phyloP scores from a whole-genome alignment of 768 basidiomycete genomes.

The Collybiopsis luxurians region DNA sequence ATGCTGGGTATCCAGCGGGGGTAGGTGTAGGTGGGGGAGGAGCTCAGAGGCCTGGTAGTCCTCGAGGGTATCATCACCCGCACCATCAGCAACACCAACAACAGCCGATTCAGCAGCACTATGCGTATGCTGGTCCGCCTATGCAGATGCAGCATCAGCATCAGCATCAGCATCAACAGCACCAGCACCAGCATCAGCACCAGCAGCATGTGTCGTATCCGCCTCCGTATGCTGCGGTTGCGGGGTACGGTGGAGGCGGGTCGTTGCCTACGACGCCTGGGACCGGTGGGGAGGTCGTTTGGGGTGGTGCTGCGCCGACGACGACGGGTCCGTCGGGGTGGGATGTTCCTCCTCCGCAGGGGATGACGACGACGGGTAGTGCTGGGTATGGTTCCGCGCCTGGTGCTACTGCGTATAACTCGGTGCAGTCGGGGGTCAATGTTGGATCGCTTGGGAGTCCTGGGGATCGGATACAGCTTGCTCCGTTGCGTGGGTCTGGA shows the following conservation, averaged over 20 bases:
- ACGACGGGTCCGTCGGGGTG: background rate
- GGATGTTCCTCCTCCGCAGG: background rate
- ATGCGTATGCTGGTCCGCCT: background rate
- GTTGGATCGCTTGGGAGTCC: constrained; percentile 6
- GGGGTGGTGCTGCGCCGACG: background rate
- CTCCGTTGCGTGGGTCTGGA: constrained; percentile 22
- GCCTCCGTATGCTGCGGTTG: background rate
- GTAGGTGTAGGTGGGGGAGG: too few relatives aligned
- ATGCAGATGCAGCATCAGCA: background rate
- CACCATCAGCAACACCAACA: background rate
- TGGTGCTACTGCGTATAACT: background rate
- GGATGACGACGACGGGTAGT: background rate
- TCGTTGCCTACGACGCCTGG: constrained; percentile 1
- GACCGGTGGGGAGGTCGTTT: background rate
- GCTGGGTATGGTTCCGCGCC: background rate
- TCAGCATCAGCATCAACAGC: background rate
- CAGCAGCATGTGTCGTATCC: constrained; percentile 17
- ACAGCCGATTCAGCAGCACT: background rate
- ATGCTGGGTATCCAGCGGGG: background rate
- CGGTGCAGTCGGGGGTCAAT: constrained; percentile 8
- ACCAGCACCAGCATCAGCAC: background rate
- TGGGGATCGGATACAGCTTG: constrained; percentile 30
- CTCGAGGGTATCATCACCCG: too few relatives aligned
- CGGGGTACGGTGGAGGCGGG: background rate
- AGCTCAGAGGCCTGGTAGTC: too few relatives aligned